Percentiles rank a stretch among this genome's conserved stretches.
These are phyloP conservation scores for Globisporangium carolinianum DNA, from an alignment of 352 stramenopile genomes.

Conservation along the genomic window DNA sequence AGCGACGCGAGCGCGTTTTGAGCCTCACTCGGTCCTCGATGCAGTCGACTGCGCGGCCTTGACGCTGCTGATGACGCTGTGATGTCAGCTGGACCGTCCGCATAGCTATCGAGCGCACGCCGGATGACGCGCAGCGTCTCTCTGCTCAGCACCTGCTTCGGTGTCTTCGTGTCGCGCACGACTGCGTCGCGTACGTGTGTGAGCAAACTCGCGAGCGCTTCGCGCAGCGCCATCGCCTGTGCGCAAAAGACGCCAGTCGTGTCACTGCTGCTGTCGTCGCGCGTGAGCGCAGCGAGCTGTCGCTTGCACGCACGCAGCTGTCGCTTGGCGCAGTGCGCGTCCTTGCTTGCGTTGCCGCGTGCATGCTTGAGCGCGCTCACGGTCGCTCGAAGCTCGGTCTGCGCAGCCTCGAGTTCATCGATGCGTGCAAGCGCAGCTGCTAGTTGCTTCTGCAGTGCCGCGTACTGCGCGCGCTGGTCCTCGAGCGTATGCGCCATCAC, in stretches of 20 bases:
- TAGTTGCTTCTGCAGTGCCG: constrained; percentile 19
- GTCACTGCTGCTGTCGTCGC: constrained; percentile 15
- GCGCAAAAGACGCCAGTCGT: constrained; percentile 35
- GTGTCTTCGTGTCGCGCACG: constrained; percentile 45
- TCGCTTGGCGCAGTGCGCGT: constrained; percentile 47
- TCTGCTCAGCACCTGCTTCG: constrained; percentile 53
- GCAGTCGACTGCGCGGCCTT: background rate
- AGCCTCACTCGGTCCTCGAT: background rate
- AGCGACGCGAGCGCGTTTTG: background rate
- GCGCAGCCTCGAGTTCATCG: constrained; percentile 20
- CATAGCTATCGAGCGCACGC: constrained; percentile 8
- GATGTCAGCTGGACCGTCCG: background rate
- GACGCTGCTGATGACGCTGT: background rate
- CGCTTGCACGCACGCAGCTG: constrained; percentile 48
- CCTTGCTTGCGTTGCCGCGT: constrained; percentile 43
- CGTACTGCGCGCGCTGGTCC: constrained; percentile 33
- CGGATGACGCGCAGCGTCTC: constrained; percentile 30
- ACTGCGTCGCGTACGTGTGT: constrained; percentile 39
- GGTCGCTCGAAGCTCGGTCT: constrained; percentile 26
- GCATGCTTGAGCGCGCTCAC: constrained; percentile 44
- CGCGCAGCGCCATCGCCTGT: constrained; percentile 30
- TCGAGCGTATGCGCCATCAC: constrained; percentile 40
- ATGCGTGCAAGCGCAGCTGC: constrained; percentile 21
- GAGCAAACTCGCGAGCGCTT: constrained; percentile 32
- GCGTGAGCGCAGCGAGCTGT: constrained; percentile 22